phyloP scores from a whole-genome alignment of 257 asterid species.

The Pogostemon cablin region DNA sequence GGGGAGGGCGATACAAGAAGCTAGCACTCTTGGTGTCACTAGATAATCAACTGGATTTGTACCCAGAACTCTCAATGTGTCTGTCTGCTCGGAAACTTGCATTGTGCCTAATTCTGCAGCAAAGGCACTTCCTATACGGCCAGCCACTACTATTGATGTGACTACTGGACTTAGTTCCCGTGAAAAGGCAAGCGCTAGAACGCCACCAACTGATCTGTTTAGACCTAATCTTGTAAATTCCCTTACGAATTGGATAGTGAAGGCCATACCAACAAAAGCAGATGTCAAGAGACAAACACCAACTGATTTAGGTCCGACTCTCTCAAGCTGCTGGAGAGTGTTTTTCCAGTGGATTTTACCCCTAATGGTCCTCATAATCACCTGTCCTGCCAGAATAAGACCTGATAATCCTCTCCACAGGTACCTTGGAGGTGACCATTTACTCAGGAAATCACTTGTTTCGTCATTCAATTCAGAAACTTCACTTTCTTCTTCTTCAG shows the following conservation, averaged over 20 bases:
- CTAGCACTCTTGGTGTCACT: slow-evolving; percentile 87
- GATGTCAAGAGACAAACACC: slow-evolving; percentile 91
- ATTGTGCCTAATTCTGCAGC: slow-evolving; percentile 98
- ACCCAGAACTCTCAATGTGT: slow-evolving; percentile 90
- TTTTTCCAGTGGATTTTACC: slow-evolving; percentile 88
- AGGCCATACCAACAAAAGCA: slow-evolving; percentile 98
- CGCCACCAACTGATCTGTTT: slow-evolving; percentile 96
- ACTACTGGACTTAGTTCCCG: slow-evolving; percentile 93
- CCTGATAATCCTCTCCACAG: slow-evolving; percentile 88
- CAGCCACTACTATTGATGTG: slow-evolving; percentile 90
- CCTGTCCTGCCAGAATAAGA: slow-evolving; percentile 81
- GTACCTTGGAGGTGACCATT: slow-evolving; percentile 92
- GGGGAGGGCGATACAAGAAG: slow-evolving; percentile 77
- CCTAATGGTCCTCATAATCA: slow-evolving; percentile 51
- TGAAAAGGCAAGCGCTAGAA: slow-evolving; percentile 83
- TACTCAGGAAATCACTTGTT: slow-evolving; percentile 47
- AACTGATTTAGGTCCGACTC: slow-evolving; percentile 92
- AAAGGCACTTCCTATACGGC: slow-evolving; percentile 92
- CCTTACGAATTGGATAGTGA: slow-evolving; percentile 92
- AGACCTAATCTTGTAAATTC: slow-evolving; percentile 92
- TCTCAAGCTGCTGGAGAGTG: slow-evolving; percentile 82
- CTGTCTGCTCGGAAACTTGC: slow-evolving; percentile 99
- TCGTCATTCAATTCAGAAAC: slow-evolving; percentile 38
- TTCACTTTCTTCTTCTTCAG: slow-evolving; percentile 50
- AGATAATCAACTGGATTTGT: slow-evolving; percentile 86